A percentile compares a stretch with the other conserved stretches of the same genome.
Conservation (phyloP, 768 basidiomycete genomes). For the Mycena olivaceomarginata region DNA sequence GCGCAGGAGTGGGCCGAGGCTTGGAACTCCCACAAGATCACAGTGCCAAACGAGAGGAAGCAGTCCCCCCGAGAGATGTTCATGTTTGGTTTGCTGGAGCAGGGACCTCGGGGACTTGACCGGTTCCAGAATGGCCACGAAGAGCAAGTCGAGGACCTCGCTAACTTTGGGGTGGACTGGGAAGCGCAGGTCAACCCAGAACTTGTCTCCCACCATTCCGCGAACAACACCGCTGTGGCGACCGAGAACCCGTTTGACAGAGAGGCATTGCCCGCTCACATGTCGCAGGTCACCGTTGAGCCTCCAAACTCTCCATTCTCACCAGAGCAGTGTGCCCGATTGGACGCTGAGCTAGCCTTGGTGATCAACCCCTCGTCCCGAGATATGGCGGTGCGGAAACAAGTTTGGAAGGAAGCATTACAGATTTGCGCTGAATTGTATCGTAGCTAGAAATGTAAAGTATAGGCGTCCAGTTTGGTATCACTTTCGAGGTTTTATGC, state of each 20-base stretch:
- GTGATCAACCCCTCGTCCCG: not conserved
- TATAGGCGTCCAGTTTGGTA: no score
- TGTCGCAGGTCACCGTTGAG: slow-evolving; percentile 19
- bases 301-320: slow-evolving; percentile 16
- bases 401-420: slow-evolving; percentile 19
- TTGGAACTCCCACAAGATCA: slow-evolving; percentile 53
- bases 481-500: no score
- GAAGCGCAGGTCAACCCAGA: not conserved
- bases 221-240: not conserved
- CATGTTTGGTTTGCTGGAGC: slow-evolving; percentile 39
- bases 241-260: not conserved
- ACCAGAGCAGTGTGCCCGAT: not conserved
- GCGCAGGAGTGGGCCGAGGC: slow-evolving; percentile 49
- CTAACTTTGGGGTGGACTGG: slow-evolving; percentile 13
- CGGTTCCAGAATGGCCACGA: not conserved
- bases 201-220: not conserved
- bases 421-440: not conserved
- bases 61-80: no score
- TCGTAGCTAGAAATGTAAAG: no score
- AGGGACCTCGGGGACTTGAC: slow-evolving; percentile 33
- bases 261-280: not conserved
- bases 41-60: not conserved
- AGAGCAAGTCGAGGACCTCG: not conserved
- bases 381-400: slow-evolving; percentile 12
- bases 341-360: not conserved